Evolutionary conservation across 129 eudicot genomes (phyloP).

Genomic region (Mikania micrantha): DNA sequence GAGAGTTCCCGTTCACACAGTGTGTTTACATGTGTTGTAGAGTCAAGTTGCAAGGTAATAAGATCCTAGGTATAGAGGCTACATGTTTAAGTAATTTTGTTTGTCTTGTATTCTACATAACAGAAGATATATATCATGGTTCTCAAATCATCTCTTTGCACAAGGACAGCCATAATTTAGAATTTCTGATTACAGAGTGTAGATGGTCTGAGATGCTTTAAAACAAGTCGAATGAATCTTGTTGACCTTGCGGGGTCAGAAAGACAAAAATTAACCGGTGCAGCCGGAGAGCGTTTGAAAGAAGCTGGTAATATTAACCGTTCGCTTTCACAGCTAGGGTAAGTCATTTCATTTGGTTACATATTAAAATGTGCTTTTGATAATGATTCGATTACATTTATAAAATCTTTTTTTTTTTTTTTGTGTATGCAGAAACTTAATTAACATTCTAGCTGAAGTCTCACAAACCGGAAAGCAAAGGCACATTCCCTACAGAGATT

Average conservation of each 20-base stretch:
- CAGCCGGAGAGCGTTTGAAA: conserved; percentile 97
- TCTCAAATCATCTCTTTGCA: not conserved
- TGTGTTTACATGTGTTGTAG: conserved; percentile 96
- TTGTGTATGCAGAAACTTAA: conserved; percentile 64
- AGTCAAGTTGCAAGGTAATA: conserved; percentile 89
- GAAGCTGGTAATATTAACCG: conserved; percentile 99
- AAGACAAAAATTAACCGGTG: conserved; percentile 93
- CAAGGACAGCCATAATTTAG: not conserved
- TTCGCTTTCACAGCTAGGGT: conserved; percentile 99
- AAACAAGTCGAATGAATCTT: conserved; percentile 83
- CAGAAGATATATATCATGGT: not conserved
- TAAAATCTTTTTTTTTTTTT: not conserved
- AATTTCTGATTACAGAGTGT: conserved; percentile 37
- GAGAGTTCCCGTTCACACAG: conserved; percentile 99
- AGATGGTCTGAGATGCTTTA: conserved; percentile 82
- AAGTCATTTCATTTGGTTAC: conserved; percentile 22
- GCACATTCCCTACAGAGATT: conserved; percentile 97
- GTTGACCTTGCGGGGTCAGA: conserved; percentile 99
- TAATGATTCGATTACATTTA: not conserved
- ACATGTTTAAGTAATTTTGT: not conserved
- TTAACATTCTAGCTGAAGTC: conserved; percentile 88
- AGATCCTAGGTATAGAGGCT: not conserved
- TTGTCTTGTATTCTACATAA: not conserved
- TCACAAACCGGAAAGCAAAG: conserved; percentile 97
- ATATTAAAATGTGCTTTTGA: not conserved